A percentile compares a stretch with the other conserved stretches of the same genome.
phyloP scores from a whole-genome alignment of 805 yeast genomes.

The Wickerhamiella domercqiae region DNA sequence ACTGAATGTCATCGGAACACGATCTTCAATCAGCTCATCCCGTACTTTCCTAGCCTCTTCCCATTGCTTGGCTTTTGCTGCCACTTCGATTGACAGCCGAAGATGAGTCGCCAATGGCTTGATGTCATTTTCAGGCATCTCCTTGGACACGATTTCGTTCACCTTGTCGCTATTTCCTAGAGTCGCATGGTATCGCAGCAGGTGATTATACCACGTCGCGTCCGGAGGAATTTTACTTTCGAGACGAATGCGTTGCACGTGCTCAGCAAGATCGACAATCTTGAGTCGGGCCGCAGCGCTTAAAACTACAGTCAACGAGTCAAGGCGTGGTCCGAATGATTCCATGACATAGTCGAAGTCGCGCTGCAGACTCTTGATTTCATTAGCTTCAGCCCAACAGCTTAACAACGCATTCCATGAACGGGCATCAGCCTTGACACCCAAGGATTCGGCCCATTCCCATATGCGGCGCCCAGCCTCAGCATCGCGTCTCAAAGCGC shows the following conservation, averaged over 20 bases:
- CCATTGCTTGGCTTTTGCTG: conserved; percentile 7
- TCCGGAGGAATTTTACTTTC: conserved; percentile 18
- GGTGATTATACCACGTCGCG: conserved; percentile 20
- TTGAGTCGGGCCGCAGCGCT: conserved; percentile 14
- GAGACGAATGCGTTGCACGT: conserved; percentile 9
- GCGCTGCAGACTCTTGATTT: conserved; percentile 15
- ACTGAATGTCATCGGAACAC: conserved; percentile 13
- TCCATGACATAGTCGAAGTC: conserved; percentile 22
- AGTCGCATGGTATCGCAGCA: conserved; percentile 23
- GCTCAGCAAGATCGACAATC: neutral
- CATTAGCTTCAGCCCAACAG: conserved; percentile 20
- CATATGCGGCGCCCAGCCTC: conserved; percentile 18
- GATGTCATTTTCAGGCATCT: conserved; percentile 14
- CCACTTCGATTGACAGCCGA: conserved; percentile 16
- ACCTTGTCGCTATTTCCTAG: conserved; percentile 25
- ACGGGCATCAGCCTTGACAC: conserved; percentile 15
- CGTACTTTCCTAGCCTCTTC: conserved; percentile 10
- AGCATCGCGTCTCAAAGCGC: conserved; percentile 19
- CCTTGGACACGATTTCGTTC: conserved; percentile 20
- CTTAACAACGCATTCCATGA: conserved; percentile 24
- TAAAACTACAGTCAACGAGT: conserved; percentile 17
- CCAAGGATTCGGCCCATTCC: conserved; percentile 17
- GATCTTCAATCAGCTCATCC: conserved; percentile 9
- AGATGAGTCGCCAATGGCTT: conserved; percentile 16
- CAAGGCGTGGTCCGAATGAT: conserved; percentile 10